Percentiles rank a stretch among this genome's conserved stretches.
phyloP scores from a whole-genome alignment of 108 stramenopile genomes.

The Mayamaea pseudoterrestris region DNA sequence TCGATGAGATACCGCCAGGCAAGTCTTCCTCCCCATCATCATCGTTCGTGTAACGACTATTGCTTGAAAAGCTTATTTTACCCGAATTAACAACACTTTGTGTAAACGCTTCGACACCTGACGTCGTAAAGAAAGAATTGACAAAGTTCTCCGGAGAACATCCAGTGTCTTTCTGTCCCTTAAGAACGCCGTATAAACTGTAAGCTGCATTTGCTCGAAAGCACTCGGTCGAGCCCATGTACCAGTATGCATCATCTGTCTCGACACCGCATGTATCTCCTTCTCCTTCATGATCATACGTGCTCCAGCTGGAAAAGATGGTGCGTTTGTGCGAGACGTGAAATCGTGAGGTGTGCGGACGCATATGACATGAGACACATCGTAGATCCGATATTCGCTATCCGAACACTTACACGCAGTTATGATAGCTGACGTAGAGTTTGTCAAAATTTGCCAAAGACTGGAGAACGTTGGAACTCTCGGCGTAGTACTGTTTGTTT shows the following conservation, averaged over 20 bases:
- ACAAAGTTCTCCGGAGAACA: conserved; percentile 15
- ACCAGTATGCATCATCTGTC: conserved; percentile 17
- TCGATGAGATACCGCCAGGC: too few relatives aligned
- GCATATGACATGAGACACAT: not conserved
- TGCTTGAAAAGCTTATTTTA: too few relatives aligned
- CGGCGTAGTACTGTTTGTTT: conserved; percentile 6
- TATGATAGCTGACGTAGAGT: conserved; percentile 8
- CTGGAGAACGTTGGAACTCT: conserved; percentile 10
- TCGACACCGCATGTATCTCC: conserved; percentile 8
- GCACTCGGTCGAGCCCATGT: conserved; percentile 11
- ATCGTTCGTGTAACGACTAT: too few relatives aligned
- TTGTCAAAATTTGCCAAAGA: conserved; percentile 6
- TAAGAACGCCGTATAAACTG: conserved; percentile 17
- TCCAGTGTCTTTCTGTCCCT: not conserved
- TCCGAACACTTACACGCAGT: conserved; percentile 9
- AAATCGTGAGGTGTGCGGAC: not conserved
- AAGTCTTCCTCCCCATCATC: too few relatives aligned
- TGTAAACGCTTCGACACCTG: conserved; percentile 13
- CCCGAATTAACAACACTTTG: not conserved
- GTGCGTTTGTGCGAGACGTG: not conserved
- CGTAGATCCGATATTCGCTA: not conserved
- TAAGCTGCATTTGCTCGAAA: conserved; percentile 32
- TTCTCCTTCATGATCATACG: not conserved
- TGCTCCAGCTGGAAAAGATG: not conserved
- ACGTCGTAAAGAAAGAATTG: conserved; percentile 31